A percentile compares a stretch with the other conserved stretches of the same genome.
phyloP scores from a whole-genome alignment of 441 rosid species.

The Monsonia emarginata region DNA sequence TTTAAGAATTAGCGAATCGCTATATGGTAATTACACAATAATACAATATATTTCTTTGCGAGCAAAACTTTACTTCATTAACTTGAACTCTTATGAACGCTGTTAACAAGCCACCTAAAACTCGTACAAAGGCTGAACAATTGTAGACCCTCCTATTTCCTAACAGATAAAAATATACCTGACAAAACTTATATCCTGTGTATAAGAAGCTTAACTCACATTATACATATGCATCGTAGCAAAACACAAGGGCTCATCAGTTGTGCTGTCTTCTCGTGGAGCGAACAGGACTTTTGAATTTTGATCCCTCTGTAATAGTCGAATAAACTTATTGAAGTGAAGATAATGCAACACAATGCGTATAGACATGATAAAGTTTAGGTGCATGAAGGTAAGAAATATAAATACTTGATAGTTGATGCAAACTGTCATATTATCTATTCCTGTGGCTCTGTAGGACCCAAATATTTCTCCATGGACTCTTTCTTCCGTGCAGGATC shows the following conservation, averaged over 20 bases:
- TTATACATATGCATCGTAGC: not conserved
- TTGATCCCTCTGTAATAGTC: not conserved
- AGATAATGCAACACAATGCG: slow-evolving; percentile 1
- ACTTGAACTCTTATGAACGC: no score
- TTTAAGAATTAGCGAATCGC: not conserved
- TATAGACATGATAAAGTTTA: not conserved
- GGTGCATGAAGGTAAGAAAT: not conserved
- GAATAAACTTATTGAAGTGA: not conserved
- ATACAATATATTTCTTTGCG: no score
- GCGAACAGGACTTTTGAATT: slow-evolving; percentile 12
- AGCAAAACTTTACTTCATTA: no score
- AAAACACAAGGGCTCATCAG: not conserved
- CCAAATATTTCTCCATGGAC: slow-evolving; percentile 88
- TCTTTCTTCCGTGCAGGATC: slow-evolving; percentile 93
- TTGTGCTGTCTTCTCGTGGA: not conserved
- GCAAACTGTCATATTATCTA: slow-evolving; percentile 18
- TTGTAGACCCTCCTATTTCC: not conserved
- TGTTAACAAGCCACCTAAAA: no score
- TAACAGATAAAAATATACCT: not conserved
- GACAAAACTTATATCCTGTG: not conserved
- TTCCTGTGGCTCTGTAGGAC: slow-evolving; percentile 41
- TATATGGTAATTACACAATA: not conserved
- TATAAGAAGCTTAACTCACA: slow-evolving; percentile 19
- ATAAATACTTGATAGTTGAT: slow-evolving; percentile 5
- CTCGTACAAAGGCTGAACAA: no score